Percentiles rank a stretch among this genome's conserved stretches.
Conservation (phyloP, 371 early-diverging fungal species). For the Mortierella sp. region DNA sequence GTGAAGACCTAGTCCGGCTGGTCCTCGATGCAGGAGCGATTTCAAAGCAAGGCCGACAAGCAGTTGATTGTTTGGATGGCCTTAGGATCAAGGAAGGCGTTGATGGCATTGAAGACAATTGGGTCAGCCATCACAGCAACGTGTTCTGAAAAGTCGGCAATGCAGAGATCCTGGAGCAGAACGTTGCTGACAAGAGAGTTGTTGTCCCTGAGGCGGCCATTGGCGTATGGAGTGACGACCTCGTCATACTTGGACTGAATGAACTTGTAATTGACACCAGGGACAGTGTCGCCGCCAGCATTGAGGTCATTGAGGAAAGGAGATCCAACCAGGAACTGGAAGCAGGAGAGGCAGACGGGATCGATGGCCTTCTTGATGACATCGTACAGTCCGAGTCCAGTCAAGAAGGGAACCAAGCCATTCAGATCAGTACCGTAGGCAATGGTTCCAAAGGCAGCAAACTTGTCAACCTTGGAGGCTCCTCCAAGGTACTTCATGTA, state of each 20-base stretch:
- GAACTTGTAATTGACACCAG: slow-evolving; percentile 42
- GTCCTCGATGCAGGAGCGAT: no score
- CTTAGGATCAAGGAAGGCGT: slow-evolving; percentile 26
- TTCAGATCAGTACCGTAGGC: slow-evolving; percentile 36
- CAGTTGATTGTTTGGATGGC: slow-evolving; percentile 48
- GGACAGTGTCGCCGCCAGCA: slow-evolving; percentile 47
- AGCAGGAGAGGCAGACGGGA: slow-evolving; percentile 41
- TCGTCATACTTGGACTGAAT: slow-evolving; percentile 33
- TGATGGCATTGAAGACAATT: slow-evolving; percentile 33
- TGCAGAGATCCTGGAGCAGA: slow-evolving; percentile 34
- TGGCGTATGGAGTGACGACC: slow-evolving; percentile 48
- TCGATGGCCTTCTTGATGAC: slow-evolving; percentile 24
- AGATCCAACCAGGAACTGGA: slow-evolving; percentile 32
- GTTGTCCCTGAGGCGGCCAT: slow-evolving; percentile 44
- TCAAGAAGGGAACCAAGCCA: slow-evolving; percentile 30
- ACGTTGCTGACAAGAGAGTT: slow-evolving; percentile 28
- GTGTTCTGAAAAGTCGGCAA: slow-evolving; percentile 28
- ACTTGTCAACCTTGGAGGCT: slow-evolving; percentile 46
- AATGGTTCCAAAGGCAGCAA: slow-evolving; percentile 43
- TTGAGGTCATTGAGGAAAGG: slow-evolving; percentile 31
- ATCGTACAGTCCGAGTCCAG: slow-evolving; percentile 32
- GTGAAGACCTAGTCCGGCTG: no score
- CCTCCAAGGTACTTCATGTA: slow-evolving; percentile 43
- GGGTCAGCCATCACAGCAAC: slow-evolving; percentile 32
- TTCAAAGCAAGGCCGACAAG: slow-evolving; percentile 29